Percentiles rank a stretch among this genome's conserved stretches.
phyloP scores from a whole-genome alignment of 805 yeast genomes.

The Saccharomycopsis sp. region DNA sequence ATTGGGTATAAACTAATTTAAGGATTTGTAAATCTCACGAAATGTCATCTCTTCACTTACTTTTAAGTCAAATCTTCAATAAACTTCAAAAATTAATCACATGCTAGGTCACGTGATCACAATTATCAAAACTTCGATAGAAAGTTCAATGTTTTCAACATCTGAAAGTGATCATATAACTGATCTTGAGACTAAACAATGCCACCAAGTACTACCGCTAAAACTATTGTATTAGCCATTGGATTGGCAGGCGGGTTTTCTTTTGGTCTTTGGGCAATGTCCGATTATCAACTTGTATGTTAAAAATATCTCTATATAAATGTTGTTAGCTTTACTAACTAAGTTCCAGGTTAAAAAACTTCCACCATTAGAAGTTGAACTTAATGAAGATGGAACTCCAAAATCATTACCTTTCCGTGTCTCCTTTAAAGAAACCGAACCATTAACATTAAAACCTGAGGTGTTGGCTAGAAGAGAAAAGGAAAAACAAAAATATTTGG shows the following conservation, averaged over 20 bases:
- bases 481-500: conserved; percentile 10
- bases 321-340: conserved; percentile 15
- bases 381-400: conserved; percentile 30
- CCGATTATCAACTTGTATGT: conserved; percentile 17
- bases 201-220: no score
- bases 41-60: no score
- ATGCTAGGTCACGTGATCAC: no score
- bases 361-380: conserved; percentile 28
- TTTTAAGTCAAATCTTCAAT: no score
- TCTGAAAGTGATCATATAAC: no score
- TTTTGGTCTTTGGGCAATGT: conserved; percentile 9
- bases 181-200: no score
- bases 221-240: no score
- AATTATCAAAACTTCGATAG: no score
- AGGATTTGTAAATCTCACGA: no score
- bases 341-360: conserved; percentile 27
- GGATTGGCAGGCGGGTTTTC: conserved; percentile 7
- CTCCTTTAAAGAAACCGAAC: conserved; percentile 27
- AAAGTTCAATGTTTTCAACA: no score
- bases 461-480: conserved; percentile 16
- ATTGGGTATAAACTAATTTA: no score
- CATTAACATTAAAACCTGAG: conserved; percentile 30
- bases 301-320: not conserved
- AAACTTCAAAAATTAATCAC: no score
- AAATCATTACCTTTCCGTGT: conserved; percentile 28